Base-by-base conservation (phyloP, 805 yeast genomes). In the Schizosaccharomyces lindneri region DNA sequence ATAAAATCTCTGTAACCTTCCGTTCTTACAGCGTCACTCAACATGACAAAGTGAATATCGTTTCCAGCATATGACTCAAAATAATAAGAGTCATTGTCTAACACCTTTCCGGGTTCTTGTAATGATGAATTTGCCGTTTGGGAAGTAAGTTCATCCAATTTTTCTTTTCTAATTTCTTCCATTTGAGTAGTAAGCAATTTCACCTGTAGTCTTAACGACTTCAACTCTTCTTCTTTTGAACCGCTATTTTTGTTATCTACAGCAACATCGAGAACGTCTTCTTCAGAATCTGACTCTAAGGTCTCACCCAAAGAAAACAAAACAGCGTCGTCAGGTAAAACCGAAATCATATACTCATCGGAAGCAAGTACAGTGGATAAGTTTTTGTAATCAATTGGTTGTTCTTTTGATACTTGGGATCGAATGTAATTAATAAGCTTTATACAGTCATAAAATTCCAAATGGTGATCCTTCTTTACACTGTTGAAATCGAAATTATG, bases 41-140 rank as follows among this genome's bases (percentile, higher is more conserved):
- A 78, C 95, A 87, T 87, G 72, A 86, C 95, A 72, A 87, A 95
- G 70, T 87, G 95, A 68, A 87, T 87, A 61, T 94, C 94, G 69
- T 84, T 85, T 69, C 87, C 95, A 70, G 86, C 95, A 68, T 87
- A 87, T 1, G 95, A 87, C 59, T 82, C 79, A 73, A 87, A 87
- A 73, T 87, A 87, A 71, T 87, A 95, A 72, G 86, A 90, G 69
- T 87, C 95, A 48, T 63, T 59, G 79, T 73, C 62, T 32, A 21
- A 5, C 31, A 24, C 32, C 21, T 48, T 59, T 43, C 36, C 29
- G 5, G 41, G 41, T 24, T 21, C 36, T 4, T 39, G 17, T 9
- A 29, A 29, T 36, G 29, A 21, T n/a, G 24, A n/a, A 17, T 19
- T 21, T 43, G 61, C 24, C n/a, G 61, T 46, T 29, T 21, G 31